Base-by-base conservation (phyloP, 2,329 filamentous ascomycete genomes). In the Lasiodiplodia sp. region DNA sequence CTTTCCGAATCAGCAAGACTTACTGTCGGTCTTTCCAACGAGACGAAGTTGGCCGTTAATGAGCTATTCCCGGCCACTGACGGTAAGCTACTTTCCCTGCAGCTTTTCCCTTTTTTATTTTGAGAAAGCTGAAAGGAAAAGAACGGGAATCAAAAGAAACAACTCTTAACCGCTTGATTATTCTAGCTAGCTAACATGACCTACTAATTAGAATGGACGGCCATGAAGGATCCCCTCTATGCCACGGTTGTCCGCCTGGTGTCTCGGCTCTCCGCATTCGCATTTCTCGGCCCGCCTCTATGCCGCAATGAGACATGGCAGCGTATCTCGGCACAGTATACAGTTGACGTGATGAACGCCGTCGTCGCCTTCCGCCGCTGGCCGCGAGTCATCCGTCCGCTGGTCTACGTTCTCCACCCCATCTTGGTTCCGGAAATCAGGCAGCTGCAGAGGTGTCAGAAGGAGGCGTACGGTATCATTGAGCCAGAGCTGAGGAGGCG, bases 161-260 rank as follows among this genome's bases (percentile, higher is more conserved):
- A 6, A 21, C 21, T 1, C 1, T 21, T 8, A 3, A 52, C 2
- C 38, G 2, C 18, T 37, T 2, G 4, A 28, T 28, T 28, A 5
- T 28, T 28, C 4, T 1, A 28, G 31, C 31, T 34, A 3, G 38
- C 38, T 40, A 16, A 12, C 38, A 40, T 2, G 10, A 10, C 38
- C 0, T 18, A 21, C 6, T 8, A 3, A 21, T 7, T 16, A 47
- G 79, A 81, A 60, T 85, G 82, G 82, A 82, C 77, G 0, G 64
- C 76, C 2, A 74, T 83, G 52, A 78, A 79, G 34, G 23, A 44
- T 5, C 38, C 40, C 25, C 38, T 71, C 16, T 31, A 49, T 21
- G 18, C 25, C 5, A 34, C 38, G 31, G 23, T 86, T 52, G 79
- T 88, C 2, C 80, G 84, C n/a, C 71, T 83, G 5, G 76, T 83